These are phyloP conservation scores for Moesziomyces aphidis DNA, from an alignment of 1,284 basidiomycete genomes.

Conservation along the genomic window DNA sequence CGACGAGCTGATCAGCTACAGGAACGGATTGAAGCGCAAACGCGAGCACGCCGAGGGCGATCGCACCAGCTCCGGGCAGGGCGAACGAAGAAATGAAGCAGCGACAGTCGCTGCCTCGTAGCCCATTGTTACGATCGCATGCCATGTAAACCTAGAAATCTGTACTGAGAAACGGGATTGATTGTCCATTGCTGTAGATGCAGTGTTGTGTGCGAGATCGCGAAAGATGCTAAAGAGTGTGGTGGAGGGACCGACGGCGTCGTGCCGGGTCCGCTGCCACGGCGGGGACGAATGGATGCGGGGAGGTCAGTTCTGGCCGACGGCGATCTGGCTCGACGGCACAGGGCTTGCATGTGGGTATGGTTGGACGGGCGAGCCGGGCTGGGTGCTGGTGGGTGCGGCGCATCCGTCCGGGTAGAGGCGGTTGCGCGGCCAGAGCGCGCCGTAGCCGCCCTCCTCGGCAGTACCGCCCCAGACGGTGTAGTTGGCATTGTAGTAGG, in stretches of 20 bases:
- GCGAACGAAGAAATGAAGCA: background rate
- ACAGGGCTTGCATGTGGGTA: conserved; percentile 36
- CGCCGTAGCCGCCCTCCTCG: conserved; percentile 57
- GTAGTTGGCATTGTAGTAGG: conserved; percentile 56
- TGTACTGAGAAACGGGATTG: background rate
- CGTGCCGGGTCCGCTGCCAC: background rate
- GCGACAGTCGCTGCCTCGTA: background rate
- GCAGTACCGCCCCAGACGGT: conserved; percentile 57
- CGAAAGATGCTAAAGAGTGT: background rate
- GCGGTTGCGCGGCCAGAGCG: conserved; percentile 55
- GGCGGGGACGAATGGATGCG: too few relatives aligned
- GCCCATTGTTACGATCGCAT: background rate
- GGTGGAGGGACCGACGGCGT: conserved; percentile 12
- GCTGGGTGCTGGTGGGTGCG: conserved; percentile 28
- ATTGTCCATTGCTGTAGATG: conserved; percentile 3
- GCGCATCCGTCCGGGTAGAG: conserved; percentile 43
- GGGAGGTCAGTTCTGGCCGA: conserved; percentile 22
- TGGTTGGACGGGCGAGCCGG: conserved; percentile 44
- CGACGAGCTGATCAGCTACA: conserved; percentile 26
- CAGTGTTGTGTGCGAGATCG: background rate
- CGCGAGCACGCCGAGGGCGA: conserved; percentile 1
- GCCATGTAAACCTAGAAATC: too few relatives aligned
- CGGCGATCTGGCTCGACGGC: conserved; percentile 34
- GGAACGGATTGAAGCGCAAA: conserved; percentile 11
- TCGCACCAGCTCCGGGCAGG: too few relatives aligned